Base-by-base conservation (phyloP, 2,329 filamentous ascomycete species). In the Stachybotrys chlorohalonatus region DNA sequence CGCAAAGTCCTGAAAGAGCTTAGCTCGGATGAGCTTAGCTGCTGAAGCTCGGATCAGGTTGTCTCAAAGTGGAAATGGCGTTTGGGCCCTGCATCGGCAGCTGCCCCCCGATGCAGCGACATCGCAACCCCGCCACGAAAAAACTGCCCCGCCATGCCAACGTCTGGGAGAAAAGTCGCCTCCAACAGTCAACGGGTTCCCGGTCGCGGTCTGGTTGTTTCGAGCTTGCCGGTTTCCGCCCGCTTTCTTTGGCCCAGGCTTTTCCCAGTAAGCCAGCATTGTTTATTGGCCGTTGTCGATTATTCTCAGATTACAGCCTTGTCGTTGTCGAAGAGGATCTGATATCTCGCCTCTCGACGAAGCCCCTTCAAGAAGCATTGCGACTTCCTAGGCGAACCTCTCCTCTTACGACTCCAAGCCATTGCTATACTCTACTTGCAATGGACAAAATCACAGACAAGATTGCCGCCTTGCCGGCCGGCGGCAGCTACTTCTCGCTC, bases 381-480 rank as follows among this genome's bases (percentile, higher is more conserved):
- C 36, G 9, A 13, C 36, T 42, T 42, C 36, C 13, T 9, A 42
- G 13, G 9, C 36, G 36, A 42, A 42, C 36, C 8, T 42, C 36
- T 13, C 36, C 13, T 9, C 8, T 5, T 24, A 4, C 36, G 36
- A 42, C 36, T 42, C 36, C 36, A 2, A 9, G 8, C 36, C 36
- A 24, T 42, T 42, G 9, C 36, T 42, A 42, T 13, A 13, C 13
- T 13, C 2, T 42, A 13, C 46, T 47, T 61, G 57, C 55, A 58
- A 90, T 90, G 86, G 87, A 91, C 75, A 94, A 89, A 74, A 92
- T 96, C 68, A 95, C 90, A 59, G 88, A 95, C 79, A 96, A 96
- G 79, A 93, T 97, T 68, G 89, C 89, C 73, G 89, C 90, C 58
- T 76, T 99, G 75, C 89, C 90, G 70, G 82, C 86, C 60, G 84